Conservation (phyloP, 1,139 yeast genomes). For the Kodamaea sp. region DNA sequence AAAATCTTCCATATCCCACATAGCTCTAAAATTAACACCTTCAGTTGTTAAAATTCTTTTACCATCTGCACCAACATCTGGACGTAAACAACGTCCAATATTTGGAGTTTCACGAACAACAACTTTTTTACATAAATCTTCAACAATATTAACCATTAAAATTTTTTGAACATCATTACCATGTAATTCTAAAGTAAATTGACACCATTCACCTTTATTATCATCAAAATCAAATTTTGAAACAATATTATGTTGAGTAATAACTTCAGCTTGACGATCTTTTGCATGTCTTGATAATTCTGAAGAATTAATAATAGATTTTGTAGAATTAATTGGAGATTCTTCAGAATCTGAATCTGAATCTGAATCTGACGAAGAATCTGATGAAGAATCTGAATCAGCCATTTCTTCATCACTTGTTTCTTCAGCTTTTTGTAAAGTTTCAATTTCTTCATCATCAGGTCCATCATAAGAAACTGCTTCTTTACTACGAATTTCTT, state of each 20-base stretch:
- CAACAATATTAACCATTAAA: constrained; percentile 95
- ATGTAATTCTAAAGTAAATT: constrained; percentile 77
- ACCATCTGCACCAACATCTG: constrained; percentile 57
- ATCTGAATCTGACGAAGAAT: constrained; percentile 33
- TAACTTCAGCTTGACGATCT: constrained; percentile 81
- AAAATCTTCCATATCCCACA: constrained; percentile 97
- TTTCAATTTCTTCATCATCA: constrained; percentile 87
- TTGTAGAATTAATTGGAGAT: constrained; percentile 12
- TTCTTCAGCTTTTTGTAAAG: constrained; percentile 78
- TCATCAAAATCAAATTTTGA: constrained; percentile 89
- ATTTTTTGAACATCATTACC: constrained; percentile 81
- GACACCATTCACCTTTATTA: constrained; percentile 86
- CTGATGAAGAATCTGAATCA: constrained; percentile 37
- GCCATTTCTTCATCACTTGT: constrained; percentile 60
- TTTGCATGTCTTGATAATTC: constrained; percentile 58
- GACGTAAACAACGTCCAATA: constrained; percentile 92
- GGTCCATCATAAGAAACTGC: constrained; percentile 93
- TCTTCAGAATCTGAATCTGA: constrained; percentile 28
- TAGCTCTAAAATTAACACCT: constrained; percentile 95
- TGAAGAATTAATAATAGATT: constrained; percentile 9
- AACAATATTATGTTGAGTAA: constrained; percentile 67
- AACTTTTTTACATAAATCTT: constrained; percentile 82
- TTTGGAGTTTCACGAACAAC: constrained; percentile 91
- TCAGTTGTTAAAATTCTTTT: constrained; percentile 84
- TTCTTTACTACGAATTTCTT: constrained; percentile 75